Evolutionary conservation across 2,329 filamentous ascomycete genomes (phyloP).

Genomic region (Cladosporium oxysporum): DNA sequence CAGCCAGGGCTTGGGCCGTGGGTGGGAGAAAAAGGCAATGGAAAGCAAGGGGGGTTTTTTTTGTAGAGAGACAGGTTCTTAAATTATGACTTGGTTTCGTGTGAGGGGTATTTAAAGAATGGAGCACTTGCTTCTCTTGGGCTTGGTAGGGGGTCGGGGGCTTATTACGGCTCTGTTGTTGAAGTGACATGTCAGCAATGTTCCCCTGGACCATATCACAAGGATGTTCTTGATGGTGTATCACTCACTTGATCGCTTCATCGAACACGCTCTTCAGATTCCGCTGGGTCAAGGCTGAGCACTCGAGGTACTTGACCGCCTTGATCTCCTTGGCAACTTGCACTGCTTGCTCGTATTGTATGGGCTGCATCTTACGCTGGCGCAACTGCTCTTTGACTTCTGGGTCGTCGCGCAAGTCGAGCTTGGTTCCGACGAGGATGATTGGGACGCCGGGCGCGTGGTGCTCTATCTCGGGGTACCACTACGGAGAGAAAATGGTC

Average conservation of each 20-base stretch:
- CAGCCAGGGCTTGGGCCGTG: not conserved
- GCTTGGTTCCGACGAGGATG: slow-evolving; percentile 94
- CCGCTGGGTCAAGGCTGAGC: slow-evolving; percentile 92
- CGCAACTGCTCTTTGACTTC: slow-evolving; percentile 78
- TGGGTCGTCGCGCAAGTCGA: slow-evolving; percentile 89
- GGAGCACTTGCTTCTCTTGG: slow-evolving; percentile 68
- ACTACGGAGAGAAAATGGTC: slow-evolving; percentile 55
- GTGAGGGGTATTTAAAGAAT: slow-evolving; percentile 56
- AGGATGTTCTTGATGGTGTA: not conserved
- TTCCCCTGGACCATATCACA: not conserved
- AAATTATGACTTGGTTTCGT: slow-evolving; percentile 2
- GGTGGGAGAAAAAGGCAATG: not conserved
- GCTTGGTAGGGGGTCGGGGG: slow-evolving; percentile 61
- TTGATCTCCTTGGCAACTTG: slow-evolving; percentile 89
- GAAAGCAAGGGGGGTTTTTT: not conserved
- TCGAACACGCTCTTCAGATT: slow-evolving; percentile 99
- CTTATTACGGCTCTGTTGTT: slow-evolving; percentile 66
- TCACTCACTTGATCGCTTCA: slow-evolving; percentile 87
- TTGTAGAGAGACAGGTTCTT: not conserved
- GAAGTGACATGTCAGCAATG: not conserved
- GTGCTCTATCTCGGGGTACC: slow-evolving; percentile 96
- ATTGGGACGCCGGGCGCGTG: slow-evolving; percentile 94
- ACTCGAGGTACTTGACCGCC: slow-evolving; percentile 97
- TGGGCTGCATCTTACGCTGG: slow-evolving; percentile 94
- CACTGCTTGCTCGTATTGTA: slow-evolving; percentile 89